A percentile compares a stretch with the other conserved stretches of the same genome.
phyloP scores from a whole-genome alignment of 305 asterid genomes.

The Solanum aculeatissimum region DNA sequence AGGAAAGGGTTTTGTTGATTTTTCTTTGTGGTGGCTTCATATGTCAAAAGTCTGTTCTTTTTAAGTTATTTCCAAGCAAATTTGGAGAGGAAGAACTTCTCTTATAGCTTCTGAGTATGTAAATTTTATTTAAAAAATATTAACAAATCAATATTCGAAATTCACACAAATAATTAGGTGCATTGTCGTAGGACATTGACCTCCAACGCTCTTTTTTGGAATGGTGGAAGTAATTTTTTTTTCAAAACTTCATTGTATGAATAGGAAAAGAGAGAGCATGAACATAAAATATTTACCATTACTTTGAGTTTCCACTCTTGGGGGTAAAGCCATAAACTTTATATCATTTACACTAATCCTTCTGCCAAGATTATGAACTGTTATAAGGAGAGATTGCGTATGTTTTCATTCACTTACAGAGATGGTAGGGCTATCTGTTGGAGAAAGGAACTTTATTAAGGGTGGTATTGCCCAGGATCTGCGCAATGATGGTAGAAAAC shows the following conservation, averaged over 20 bases:
- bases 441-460: conserved; percentile 65
- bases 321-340: neutral
- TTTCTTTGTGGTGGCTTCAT: neutral
- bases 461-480: conserved; percentile 90
- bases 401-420: conserved; percentile 13
- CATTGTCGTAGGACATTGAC: neutral
- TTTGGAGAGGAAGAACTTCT: neutral
- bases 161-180: neutral
- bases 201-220: neutral
- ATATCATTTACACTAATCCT: neutral
- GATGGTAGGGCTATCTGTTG: conserved; percentile 70
- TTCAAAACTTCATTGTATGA: neutral
- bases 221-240: neutral
- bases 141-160: neutral
- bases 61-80: neutral
- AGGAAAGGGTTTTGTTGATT: neutral
- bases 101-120: neutral
- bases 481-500: conserved; percentile 79
- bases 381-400: neutral
- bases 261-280: neutral
- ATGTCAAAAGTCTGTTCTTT: neutral
- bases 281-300: neutral
- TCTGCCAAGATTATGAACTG: neutral
- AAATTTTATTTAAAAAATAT: neutral
- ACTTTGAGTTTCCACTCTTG: neutral